phyloP scores from a whole-genome alignment of 1,139 yeast genomes.

The Taphrina communis region DNA sequence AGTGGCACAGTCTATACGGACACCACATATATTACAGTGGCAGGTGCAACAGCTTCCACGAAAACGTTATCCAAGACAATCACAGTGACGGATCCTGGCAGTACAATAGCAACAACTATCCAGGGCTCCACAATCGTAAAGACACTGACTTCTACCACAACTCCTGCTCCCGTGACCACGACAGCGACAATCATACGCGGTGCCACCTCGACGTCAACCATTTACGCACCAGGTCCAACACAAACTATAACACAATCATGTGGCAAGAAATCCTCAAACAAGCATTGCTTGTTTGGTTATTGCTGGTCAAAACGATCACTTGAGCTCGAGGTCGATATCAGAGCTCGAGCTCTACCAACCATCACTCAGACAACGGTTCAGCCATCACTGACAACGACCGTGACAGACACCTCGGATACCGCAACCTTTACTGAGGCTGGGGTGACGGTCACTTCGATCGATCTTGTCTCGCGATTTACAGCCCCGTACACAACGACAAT shows the following conservation, averaged over 20 bases:
- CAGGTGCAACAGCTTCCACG: neutral
- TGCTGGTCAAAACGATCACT: neutral
- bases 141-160: neutral
- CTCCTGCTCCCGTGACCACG: neutral
- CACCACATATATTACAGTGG: neutral
- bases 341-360: neutral
- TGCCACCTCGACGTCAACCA: neutral
- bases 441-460: conserved; percentile 1
- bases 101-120: neutral
- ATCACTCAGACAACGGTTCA: neutral
- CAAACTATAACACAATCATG: neutral
- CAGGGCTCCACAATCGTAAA: neutral
- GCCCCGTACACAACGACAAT: conserved; percentile 4
- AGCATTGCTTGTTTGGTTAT: conserved; percentile 1
- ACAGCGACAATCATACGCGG: neutral
- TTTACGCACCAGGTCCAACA: neutral
- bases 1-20: neutral
- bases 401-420: neutral
- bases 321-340: neutral
- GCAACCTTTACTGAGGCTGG: conserved; percentile 3
- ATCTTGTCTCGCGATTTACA: conserved; percentile 1
- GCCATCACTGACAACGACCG: neutral
- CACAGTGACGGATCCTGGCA: neutral
- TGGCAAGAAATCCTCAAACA: neutral
- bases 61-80: neutral